Conservation (phyloP, 352 stramenopile genomes). For the Pythium phragmiticola region DNA sequence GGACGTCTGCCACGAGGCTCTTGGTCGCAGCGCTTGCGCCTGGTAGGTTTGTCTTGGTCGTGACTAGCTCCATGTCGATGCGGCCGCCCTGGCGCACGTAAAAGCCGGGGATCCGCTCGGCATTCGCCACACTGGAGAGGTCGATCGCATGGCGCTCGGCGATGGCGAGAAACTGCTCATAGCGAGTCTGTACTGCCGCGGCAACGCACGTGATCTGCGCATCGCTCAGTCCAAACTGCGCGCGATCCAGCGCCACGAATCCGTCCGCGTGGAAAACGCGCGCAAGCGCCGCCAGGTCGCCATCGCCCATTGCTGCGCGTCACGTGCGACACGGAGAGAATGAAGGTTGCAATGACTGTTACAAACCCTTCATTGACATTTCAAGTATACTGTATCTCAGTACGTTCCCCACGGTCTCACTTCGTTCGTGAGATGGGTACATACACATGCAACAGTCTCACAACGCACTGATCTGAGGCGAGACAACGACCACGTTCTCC, state of each 20-base stretch:
- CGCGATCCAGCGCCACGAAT: slow-evolving; percentile 40
- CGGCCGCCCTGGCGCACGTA: slow-evolving; percentile 70
- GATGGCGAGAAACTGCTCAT: slow-evolving; percentile 40
- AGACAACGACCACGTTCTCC: slow-evolving; percentile 3
- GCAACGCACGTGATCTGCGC: neutral
- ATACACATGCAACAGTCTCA: neutral
- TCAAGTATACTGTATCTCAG: neutral
- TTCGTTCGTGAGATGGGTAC: neutral
- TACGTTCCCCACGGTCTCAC: neutral
- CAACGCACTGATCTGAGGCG: neutral
- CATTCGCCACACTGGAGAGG: slow-evolving; percentile 26
- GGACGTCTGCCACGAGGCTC: slow-evolving; percentile 6
- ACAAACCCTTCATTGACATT: neutral
- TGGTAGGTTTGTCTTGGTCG: neutral
- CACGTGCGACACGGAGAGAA: neutral
- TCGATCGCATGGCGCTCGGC: slow-evolving; percentile 27
- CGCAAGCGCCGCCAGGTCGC: slow-evolving; percentile 1
- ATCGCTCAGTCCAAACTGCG: neutral
- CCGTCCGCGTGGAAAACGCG: slow-evolving; percentile 41
- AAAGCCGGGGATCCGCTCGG: slow-evolving; percentile 60
- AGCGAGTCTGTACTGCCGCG: slow-evolving; percentile 32
- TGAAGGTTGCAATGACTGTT: neutral
- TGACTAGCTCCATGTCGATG: slow-evolving; percentile 65
- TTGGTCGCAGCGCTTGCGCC: neutral
- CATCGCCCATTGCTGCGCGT: neutral